A percentile compares a stretch with the other conserved stretches of the same genome.
These are phyloP conservation scores for Uncinocarpus reesii DNA, from an alignment of 2,329 filamentous ascomycete genomes.

Conservation along the genomic window DNA sequence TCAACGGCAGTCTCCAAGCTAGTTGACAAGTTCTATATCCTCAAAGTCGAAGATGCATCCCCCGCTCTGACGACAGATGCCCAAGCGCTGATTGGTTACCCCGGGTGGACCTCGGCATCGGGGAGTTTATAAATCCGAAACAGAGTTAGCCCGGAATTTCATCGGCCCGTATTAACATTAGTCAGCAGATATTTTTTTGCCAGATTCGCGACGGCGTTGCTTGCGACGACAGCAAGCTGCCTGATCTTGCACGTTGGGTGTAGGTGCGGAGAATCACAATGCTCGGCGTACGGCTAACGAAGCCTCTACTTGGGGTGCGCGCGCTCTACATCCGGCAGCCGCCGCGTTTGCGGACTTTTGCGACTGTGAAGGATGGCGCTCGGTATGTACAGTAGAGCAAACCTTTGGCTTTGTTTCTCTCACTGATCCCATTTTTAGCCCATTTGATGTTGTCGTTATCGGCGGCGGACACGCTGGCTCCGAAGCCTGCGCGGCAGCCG, in stretches of 20 bases:
- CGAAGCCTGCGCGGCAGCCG: constrained; percentile 85
- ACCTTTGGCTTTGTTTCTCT: not conserved
- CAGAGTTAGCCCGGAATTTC: not conserved
- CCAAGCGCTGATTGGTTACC: not conserved
- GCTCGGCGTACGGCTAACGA: not conserved
- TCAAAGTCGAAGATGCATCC: not conserved
- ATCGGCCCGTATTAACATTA: too few species aligned
- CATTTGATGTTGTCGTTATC: constrained; percentile 88
- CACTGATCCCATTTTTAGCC: constrained; percentile 35
- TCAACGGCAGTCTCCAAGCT: too few species aligned
- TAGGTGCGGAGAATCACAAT: too few species aligned
- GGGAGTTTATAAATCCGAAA: not conserved
- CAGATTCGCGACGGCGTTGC: too few species aligned
- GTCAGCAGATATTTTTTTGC: too few species aligned
- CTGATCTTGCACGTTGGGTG: too few species aligned
- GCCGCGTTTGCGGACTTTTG: constrained; percentile 26
- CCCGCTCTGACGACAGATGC: constrained; percentile 10
- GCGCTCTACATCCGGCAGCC: constrained; percentile 19
- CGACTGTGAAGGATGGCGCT: constrained; percentile 31
- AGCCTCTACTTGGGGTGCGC: constrained; percentile 4
- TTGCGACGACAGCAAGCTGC: not conserved
- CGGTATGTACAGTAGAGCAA: constrained; percentile 23
- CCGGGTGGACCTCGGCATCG: not conserved
- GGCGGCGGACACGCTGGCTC: constrained; percentile 92
- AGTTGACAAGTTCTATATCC: too few species aligned